Evolutionary conservation across 257 asterid genomes (phyloP).

Genomic region (Salvia rosmarinus): DNA sequence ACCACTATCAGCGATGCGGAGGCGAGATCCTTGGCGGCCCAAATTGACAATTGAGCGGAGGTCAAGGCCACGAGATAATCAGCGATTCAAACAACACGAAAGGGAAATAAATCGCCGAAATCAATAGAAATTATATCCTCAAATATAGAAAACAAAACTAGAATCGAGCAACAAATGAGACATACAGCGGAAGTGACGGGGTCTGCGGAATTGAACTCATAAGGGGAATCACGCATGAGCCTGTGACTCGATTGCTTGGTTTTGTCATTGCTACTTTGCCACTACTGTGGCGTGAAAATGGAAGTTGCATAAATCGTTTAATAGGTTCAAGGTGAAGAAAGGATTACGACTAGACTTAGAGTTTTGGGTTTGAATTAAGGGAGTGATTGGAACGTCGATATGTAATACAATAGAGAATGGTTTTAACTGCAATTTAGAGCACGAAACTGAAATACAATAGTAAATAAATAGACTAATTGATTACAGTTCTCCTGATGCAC

Average conservation of each 20-base stretch:
- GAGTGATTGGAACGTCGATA: constrained; percentile 45
- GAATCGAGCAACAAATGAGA: background rate
- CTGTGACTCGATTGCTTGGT: constrained; percentile 56
- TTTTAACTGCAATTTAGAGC: background rate
- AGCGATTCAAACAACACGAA: constrained; percentile 9
- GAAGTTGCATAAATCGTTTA: constrained; percentile 46
- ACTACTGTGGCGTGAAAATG: constrained; percentile 40
- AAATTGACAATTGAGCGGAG: constrained; percentile 71
- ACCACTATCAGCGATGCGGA: constrained; percentile 97
- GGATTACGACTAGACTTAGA: constrained; percentile 38
- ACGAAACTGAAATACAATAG: background rate
- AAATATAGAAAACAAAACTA: background rate
- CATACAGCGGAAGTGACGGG: constrained; percentile 79
- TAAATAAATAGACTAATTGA: too few species aligned
- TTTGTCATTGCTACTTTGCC: constrained; percentile 40
- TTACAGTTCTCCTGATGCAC: too few species aligned
- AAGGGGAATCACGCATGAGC: constrained; percentile 52
- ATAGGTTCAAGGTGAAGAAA: constrained; percentile 33
- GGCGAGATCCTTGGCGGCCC: constrained; percentile 74
- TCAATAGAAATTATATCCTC: background rate
- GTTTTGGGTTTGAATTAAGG: constrained; percentile 34
- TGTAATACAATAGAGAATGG: background rate
- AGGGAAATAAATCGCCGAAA: background rate
- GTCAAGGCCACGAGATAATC: constrained; percentile 71
- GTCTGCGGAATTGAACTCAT: constrained; percentile 52